Evolutionary conservation across 345 rosid species (phyloP).

Genomic region (Citrus australasica): DNA sequence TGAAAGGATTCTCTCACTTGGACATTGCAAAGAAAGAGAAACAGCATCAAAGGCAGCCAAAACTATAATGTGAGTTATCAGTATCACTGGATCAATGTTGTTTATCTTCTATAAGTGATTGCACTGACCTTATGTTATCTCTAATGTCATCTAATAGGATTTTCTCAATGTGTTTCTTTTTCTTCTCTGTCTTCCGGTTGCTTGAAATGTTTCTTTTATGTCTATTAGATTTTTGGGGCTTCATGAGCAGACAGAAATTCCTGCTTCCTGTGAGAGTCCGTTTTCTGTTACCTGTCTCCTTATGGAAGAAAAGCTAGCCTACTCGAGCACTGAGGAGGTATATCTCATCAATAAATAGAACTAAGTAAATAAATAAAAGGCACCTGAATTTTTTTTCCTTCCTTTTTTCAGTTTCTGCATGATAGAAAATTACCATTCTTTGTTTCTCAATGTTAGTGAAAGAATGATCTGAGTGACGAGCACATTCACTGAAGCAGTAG

Average conservation of each 20-base stretch:
- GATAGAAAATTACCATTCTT: background rate
- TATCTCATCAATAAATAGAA: background rate
- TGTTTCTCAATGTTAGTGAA: background rate
- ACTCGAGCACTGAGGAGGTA: conserved; percentile 77
- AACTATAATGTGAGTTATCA: conserved; percentile 55
- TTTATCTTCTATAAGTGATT: background rate
- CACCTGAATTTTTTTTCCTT: no score
- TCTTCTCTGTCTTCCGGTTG: background rate
- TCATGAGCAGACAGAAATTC: conserved; percentile 56
- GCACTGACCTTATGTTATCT: background rate
- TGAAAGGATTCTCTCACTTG: conserved; percentile 53
- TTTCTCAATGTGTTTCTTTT: background rate
- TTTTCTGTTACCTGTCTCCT: conserved; percentile 61
- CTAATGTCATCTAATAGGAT: background rate
- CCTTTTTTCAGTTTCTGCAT: background rate
- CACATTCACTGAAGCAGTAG: background rate
- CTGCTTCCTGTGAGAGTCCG: conserved; percentile 52
- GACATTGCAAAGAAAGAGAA: conserved; percentile 53
- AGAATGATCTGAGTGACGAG: background rate
- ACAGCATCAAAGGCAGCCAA: conserved; percentile 63
- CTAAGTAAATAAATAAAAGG: background rate
- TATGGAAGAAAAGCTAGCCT: conserved; percentile 86
- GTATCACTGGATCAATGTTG: background rate
- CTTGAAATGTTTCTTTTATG: conserved; percentile 9
- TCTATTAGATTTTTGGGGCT: conserved; percentile 69